Evolutionary conservation across 768 basidiomycete genomes (phyloP), one percentile per base, ranked within the genome.

Genomic region (Leccinum boreale): DNA sequence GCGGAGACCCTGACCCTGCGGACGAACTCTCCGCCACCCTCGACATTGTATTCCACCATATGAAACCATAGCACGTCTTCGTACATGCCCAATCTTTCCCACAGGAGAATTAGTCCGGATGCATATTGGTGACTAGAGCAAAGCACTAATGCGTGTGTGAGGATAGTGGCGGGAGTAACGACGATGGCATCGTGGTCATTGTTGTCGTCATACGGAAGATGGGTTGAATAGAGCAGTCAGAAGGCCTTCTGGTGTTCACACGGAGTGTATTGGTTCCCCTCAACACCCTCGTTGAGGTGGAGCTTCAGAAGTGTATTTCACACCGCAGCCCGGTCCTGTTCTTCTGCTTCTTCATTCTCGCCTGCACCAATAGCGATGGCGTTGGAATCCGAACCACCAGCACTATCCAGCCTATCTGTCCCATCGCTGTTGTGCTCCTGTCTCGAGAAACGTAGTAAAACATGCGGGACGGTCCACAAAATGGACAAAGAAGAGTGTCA

Each of bases 261-360:
- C 1, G 47, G 24, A 0, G 50, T 50, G 12, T 54, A 24, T 49
- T 61, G 58, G 64, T 64, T 52, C 35, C 81, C 70, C 11, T 63
- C 61, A 6, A 51, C 26, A 19, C 58, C 64, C 19, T 71, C 70
- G 8, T 86, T 82, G 47, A 99, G 81, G 70, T 98, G 98, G 12
- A 99, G 81, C 73, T 99, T 96, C 58, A 98, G 76, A 3, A 98
- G 78, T 11, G 95, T 97, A 74, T 96, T 97, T 94, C 95, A 98
- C 3, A 97, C 86, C 0, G 94, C 88, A 9, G 82, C 78, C 66
- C 93, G 92, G 67, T 94, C 92, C 8, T 71, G 70, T 64, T 76
- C 79, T 59, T 90, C 89, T 0, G 72, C 68, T 28, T 77, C 75
- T 50, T 82, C 81, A 42, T 83, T 83, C 2, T 76, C 57, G 51